Evolutionary conservation across 2,329 filamentous ascomycete genomes (phyloP).

Genomic region (Aspergillus latus): DNA sequence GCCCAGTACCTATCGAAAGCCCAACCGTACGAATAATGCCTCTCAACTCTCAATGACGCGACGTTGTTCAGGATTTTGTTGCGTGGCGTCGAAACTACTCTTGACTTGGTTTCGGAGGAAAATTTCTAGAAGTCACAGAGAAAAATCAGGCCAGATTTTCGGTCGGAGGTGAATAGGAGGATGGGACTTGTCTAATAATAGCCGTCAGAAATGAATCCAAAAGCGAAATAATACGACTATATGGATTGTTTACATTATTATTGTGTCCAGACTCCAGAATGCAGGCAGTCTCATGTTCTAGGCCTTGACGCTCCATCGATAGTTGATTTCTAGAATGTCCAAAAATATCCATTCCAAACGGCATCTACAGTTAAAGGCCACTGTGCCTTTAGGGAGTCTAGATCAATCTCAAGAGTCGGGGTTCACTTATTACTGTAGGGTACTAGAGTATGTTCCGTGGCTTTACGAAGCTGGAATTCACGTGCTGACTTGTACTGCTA

Average conservation of each 20-base stretch:
- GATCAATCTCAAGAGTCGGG: not conserved
- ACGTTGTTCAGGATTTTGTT: not conserved
- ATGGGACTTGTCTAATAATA: conserved; percentile 14
- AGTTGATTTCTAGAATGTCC: not conserved
- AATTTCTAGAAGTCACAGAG: not conserved
- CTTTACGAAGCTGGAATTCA: too few species aligned
- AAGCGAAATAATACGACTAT: not conserved
- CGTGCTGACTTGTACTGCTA: too few species aligned
- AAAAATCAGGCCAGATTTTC: not conserved
- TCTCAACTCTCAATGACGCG: not conserved
- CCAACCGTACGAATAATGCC: not conserved
- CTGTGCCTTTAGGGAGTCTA: not conserved
- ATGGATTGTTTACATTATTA: not conserved
- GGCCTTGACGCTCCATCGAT: not conserved
- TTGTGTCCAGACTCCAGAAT: not conserved
- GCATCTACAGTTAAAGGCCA: not conserved
- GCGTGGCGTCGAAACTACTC: not conserved
- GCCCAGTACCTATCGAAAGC: not conserved
- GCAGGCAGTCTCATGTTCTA: conserved; percentile 3
- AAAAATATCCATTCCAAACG: not conserved
- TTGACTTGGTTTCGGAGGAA: not conserved
- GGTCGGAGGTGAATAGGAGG: not conserved
- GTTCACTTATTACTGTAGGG: not conserved
- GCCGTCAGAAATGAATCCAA: conserved; percentile 3
- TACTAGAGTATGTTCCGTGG: too few species aligned